Conservation (phyloP, 495 filamentous ascomycete species). For the Penicillium odoratum region DNA sequence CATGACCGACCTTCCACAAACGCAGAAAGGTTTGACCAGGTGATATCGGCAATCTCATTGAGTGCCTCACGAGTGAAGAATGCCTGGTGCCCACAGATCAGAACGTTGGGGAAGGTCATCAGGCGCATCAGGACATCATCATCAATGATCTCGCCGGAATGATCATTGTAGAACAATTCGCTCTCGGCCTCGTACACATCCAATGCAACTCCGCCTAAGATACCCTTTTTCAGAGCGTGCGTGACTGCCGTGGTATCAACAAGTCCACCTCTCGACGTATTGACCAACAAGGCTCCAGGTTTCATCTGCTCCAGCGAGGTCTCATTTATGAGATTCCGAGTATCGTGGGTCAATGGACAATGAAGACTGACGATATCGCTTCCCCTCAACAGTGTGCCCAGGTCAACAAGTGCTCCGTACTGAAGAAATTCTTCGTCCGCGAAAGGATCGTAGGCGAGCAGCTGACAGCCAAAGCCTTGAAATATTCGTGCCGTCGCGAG, state of each 20-base stretch:
- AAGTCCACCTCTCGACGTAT: conserved; percentile 65
- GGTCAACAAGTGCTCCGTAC: conserved; percentile 53
- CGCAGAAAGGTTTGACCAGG: conserved; percentile 53
- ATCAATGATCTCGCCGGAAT: conserved; percentile 65
- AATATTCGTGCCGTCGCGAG: conserved; percentile 45
- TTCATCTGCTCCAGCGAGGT: conserved; percentile 55
- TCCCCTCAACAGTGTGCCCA: conserved; percentile 54
- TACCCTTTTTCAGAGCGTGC: conserved; percentile 56
- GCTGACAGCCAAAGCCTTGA: conserved; percentile 60
- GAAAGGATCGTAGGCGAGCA: conserved; percentile 61
- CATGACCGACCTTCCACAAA: conserved; percentile 27
- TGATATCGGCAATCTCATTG: conserved; percentile 62
- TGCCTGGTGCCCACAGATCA: conserved; percentile 68
- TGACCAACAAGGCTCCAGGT: conserved; percentile 60
- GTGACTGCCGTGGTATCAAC: conserved; percentile 61
- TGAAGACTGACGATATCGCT: conserved; percentile 64
- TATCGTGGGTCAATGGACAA: conserved; percentile 61
- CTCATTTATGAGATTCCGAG: conserved; percentile 61
- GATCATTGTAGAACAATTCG: conserved; percentile 64
- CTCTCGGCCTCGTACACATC: conserved; percentile 85
- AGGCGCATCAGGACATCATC: conserved; percentile 69
- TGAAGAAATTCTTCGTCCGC: conserved; percentile 43
- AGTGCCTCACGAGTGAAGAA: conserved; percentile 70
- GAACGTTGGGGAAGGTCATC: conserved; percentile 69
- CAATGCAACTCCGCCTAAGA: conserved; percentile 70